These are phyloP conservation scores for Didymella glomerata DNA, from an alignment of 2,329 filamentous ascomycete species.

Conservation along the genomic window DNA sequence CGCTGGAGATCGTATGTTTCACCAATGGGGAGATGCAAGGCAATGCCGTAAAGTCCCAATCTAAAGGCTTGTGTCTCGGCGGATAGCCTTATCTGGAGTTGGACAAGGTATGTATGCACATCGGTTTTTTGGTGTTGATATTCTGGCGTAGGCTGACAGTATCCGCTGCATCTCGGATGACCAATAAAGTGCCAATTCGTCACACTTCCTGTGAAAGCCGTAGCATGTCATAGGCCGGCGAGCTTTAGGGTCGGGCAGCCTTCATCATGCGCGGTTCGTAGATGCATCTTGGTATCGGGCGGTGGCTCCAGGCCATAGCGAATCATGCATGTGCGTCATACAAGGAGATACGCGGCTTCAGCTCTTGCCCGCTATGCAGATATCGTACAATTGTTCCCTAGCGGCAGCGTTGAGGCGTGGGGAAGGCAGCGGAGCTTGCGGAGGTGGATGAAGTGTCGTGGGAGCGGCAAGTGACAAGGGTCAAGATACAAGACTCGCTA, in stretches of 20 bases:
- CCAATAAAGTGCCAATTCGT: conserved; percentile 18
- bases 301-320: conserved; percentile 3
- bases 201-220: conserved; percentile 1
- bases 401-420: conserved; percentile 25
- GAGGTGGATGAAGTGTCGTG: conserved; percentile 33
- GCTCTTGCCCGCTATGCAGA: neutral
- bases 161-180: conserved; percentile 35
- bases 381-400: conserved; percentile 17
- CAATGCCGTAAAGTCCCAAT: conserved; percentile 36
- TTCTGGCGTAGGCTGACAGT: conserved; percentile 32
- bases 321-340: neutral
- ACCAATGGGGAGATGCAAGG: conserved; percentile 33
- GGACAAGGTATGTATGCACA: conserved; percentile 20
- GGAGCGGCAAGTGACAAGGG: conserved; percentile 25
- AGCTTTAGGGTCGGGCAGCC: conserved; percentile 7
- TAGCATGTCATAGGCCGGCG: conserved; percentile 24
- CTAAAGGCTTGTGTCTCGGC: conserved; percentile 27
- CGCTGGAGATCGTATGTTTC: conserved; percentile 22
- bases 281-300: conserved; percentile 18
- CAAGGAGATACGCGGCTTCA: neutral
- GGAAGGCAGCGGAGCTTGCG: conserved; percentile 27
- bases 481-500: conserved; percentile 34
- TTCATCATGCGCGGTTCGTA: conserved; percentile 14
- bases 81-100: conserved; percentile 41
- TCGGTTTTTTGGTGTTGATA: conserved; percentile 7